Percentiles rank a stretch among this genome's conserved stretches.
Conservation (phyloP, 2,329 filamentous ascomycete species). For the Seiridium unicorne region DNA sequence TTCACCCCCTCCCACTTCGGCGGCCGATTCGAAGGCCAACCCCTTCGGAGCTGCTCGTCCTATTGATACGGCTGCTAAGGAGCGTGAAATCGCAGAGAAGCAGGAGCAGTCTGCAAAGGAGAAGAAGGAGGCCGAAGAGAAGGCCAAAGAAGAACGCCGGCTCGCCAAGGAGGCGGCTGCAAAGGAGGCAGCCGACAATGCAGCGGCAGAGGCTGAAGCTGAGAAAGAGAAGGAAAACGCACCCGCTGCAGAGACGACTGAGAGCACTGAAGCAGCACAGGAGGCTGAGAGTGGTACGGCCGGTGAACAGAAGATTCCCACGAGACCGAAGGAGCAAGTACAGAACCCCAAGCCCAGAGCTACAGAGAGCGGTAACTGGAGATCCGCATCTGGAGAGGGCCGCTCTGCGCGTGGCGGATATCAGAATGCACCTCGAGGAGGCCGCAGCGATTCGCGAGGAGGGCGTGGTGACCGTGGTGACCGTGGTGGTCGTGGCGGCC, state of each 20-base stretch:
- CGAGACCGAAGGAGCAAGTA: slow-evolving; percentile 40
- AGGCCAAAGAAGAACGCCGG: slow-evolving; percentile 72
- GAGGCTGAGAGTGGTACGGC: slow-evolving; percentile 23
- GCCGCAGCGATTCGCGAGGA: slow-evolving; percentile 44
- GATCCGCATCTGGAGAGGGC: slow-evolving; percentile 44
- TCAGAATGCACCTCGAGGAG: slow-evolving; percentile 34
- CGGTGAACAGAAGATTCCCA: slow-evolving; percentile 48
- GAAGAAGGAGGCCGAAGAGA: slow-evolving; percentile 86
- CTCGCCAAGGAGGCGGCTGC: slow-evolving; percentile 64
- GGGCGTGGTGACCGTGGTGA: slow-evolving; percentile 44
- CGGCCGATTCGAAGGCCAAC: slow-evolving; percentile 71
- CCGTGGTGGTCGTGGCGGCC: slow-evolving; percentile 40
- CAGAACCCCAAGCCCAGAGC: slow-evolving; percentile 53
- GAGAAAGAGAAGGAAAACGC: slow-evolving; percentile 15
- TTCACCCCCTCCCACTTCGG: slow-evolving; percentile 47
- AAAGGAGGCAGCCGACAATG: slow-evolving; percentile 52
- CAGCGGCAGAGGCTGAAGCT: slow-evolving; percentile 33
- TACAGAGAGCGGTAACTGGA: slow-evolving; percentile 60
- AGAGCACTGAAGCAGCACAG: slow-evolving; percentile 16
- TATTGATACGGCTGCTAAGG: slow-evolving; percentile 87
- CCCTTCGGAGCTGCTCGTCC: slow-evolving; percentile 92
- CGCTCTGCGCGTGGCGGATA: slow-evolving; percentile 32
- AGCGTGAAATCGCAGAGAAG: slow-evolving; percentile 90
- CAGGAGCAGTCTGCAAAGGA: slow-evolving; percentile 69
- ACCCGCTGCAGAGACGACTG: slow-evolving; percentile 21